Evolutionary conservation across 116 monocot species (phyloP).

Genomic region (Papilionanthe hybrid): DNA sequence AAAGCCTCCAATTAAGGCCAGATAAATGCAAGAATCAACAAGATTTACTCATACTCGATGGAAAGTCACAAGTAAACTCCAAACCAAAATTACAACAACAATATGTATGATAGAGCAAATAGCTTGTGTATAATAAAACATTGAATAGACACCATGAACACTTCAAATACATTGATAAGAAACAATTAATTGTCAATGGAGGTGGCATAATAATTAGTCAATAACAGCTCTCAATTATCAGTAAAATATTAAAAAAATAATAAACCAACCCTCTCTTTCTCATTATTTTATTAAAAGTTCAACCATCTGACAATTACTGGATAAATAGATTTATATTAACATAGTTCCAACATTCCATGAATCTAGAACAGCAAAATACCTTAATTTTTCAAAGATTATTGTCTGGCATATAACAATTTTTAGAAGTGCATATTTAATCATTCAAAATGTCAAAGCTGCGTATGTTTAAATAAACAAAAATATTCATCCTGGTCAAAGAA

Average conservation of each 20-base stretch:
- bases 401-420: not conserved
- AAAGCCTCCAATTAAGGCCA: not conserved
- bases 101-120: not conserved
- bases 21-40: not conserved
- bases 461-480: not conserved
- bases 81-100: not conserved
- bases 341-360: too few species aligned
- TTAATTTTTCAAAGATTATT: not conserved
- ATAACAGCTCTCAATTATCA: not conserved
- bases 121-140: not conserved
- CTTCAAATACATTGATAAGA: not conserved
- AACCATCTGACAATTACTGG: not conserved
- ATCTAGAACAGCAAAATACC: not conserved
- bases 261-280: not conserved
- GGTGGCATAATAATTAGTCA: not conserved
- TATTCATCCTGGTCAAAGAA: not conserved
- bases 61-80: not conserved
- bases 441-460: not conserved
- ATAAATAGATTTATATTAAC: not conserved
- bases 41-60: not conserved
- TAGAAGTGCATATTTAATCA: not conserved
- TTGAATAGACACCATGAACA: not conserved
- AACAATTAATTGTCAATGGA: slow-evolving; percentile 1
- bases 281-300: not conserved
- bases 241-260: not conserved